phyloP scores from a whole-genome alignment of 106 monocot species.

The Agapanthus africanus region DNA sequence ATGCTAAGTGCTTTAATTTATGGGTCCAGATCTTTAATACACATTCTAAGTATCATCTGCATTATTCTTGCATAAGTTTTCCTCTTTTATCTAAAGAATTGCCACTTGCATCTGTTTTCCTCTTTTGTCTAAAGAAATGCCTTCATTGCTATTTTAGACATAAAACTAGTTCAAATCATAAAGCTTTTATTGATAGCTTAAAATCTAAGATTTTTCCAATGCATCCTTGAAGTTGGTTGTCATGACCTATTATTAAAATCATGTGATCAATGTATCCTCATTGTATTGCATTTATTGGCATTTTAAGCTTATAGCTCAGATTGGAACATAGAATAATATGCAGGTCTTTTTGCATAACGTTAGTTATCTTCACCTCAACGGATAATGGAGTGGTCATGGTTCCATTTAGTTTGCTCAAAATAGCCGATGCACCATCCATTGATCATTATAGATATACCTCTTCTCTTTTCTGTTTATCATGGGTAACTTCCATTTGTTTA shows the following conservation, averaged over 20 bases:
- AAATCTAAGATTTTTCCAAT: neutral
- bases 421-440: neutral
- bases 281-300: neutral
- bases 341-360: neutral
- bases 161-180: neutral
- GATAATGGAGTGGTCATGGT: neutral
- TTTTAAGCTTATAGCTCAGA: neutral
- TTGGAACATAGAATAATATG: neutral
- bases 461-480: neutral
- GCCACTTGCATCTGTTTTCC: no score
- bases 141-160: neutral
- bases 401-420: neutral
- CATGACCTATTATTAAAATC: neutral
- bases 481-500: neutral
- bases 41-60: neutral
- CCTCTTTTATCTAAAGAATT: no score
- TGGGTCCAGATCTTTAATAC: neutral
- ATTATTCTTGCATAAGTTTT: neutral
- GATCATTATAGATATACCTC: neutral
- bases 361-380: neutral
- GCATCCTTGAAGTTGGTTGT: neutral
- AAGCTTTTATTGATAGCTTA: constrained; percentile 3
- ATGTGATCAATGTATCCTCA: neutral
- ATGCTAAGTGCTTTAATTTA: neutral
- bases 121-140: neutral